These are phyloP conservation scores for Fusarium sp. DNA, from an alignment of 2,329 filamentous ascomycete species.

Conservation along the genomic window DNA sequence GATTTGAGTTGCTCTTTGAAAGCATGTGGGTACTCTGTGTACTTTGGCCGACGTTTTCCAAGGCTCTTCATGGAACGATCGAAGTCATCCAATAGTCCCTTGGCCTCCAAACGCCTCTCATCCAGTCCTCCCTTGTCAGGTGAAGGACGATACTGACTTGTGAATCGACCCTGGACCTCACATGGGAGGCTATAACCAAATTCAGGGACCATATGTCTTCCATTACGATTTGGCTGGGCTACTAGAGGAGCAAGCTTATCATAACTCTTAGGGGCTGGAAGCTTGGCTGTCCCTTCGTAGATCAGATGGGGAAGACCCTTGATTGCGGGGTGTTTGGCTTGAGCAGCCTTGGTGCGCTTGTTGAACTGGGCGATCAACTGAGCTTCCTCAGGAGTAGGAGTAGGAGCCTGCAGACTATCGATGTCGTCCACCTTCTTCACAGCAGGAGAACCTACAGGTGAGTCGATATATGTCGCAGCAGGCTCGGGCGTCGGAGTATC, in stretches of 20 bases:
- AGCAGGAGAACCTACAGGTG: constrained; percentile 43
- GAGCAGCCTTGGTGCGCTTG: constrained; percentile 53
- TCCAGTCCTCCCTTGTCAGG: constrained; percentile 54
- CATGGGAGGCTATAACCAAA: constrained; percentile 55
- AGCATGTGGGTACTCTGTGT: constrained; percentile 59
- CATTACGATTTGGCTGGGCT: constrained; percentile 54
- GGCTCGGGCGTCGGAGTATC: constrained; percentile 47
- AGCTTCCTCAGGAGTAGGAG: constrained; percentile 50
- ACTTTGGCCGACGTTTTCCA: constrained; percentile 58
- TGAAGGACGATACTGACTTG: constrained; percentile 55
- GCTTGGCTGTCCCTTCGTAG: constrained; percentile 54
- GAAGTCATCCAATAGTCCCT: constrained; percentile 54
- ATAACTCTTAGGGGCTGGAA: constrained; percentile 58
- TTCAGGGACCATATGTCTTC: constrained; percentile 54
- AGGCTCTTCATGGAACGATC: constrained; percentile 55
- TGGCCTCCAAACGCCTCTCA: constrained; percentile 55
- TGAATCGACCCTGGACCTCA: constrained; percentile 58
- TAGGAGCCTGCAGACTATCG: constrained; percentile 48
- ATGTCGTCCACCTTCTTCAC: constrained; percentile 51
- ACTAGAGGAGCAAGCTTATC: constrained; percentile 58
- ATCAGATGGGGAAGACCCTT: constrained; percentile 54
- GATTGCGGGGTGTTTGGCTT: constrained; percentile 53
- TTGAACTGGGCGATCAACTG: constrained; percentile 52
- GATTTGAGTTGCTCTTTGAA: constrained; percentile 61
- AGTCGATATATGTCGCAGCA: constrained; percentile 41